A percentile compares a stretch with the other conserved stretches of the same genome.
Conservation (phyloP, 768 basidiomycete species). For the Erythrobasidium yunnanense region DNA sequence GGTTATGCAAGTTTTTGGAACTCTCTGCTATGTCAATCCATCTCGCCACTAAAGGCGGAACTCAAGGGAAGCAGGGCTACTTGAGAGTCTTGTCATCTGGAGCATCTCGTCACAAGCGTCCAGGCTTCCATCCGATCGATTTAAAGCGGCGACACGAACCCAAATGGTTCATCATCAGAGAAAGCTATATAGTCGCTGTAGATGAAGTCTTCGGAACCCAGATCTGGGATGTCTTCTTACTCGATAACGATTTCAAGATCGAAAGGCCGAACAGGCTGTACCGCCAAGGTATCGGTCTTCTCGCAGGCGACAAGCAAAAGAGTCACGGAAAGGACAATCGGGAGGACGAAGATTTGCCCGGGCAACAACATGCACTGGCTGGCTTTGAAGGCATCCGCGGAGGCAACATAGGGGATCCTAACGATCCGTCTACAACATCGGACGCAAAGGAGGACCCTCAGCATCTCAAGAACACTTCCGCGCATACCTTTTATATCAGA, state of each 20-base stretch:
- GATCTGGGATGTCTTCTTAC: slow-evolving; percentile 86
- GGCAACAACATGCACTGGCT: neutral
- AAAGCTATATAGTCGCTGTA: slow-evolving; percentile 77
- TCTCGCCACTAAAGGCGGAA: slow-evolving; percentile 58
- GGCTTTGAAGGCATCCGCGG: slow-evolving; percentile 16
- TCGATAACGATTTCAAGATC: slow-evolving; percentile 79
- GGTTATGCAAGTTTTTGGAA: slow-evolving; percentile 80
- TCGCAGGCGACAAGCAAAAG: slow-evolving; percentile 38
- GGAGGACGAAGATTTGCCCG: neutral
- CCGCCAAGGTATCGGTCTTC: slow-evolving; percentile 69
- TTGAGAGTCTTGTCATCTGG: slow-evolving; percentile 57
- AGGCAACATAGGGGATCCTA: slow-evolving; percentile 61
- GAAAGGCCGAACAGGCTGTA: slow-evolving; percentile 82
- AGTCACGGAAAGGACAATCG: neutral
- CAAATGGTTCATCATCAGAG: slow-evolving; percentile 84
- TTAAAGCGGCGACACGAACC: slow-evolving; percentile 49
- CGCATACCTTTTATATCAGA: slow-evolving; percentile 85
- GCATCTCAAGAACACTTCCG: slow-evolving; percentile 57
- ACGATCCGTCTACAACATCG: slow-evolving; percentile 33
- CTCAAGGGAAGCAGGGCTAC: slow-evolving; percentile 83
- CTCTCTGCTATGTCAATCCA: slow-evolving; percentile 74
- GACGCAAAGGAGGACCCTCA: slow-evolving; percentile 35
- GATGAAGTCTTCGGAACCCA: slow-evolving; percentile 77
- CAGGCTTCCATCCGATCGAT: slow-evolving; percentile 44
- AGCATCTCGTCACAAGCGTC: slow-evolving; percentile 49